These are phyloP conservation scores for Xylariaceae sp. DNA, from an alignment of 2,329 filamentous ascomycete species.

Conservation along the genomic window DNA sequence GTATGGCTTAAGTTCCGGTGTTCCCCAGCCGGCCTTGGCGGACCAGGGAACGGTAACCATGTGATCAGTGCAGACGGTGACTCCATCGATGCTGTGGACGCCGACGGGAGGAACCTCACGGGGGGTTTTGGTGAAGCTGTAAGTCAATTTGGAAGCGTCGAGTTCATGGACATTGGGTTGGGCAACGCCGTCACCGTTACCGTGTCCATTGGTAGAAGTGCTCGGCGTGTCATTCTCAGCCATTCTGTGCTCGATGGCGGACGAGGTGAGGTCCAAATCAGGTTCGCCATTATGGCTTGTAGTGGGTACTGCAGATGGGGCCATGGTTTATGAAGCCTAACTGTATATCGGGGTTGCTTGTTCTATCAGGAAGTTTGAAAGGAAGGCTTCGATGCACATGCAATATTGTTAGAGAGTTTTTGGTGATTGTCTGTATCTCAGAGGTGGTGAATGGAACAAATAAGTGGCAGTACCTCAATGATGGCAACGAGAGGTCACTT, in stretches of 20 bases:
- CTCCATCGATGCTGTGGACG: slow-evolving; percentile 30
- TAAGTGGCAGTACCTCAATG: too few relatives aligned
- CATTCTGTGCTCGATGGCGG: slow-evolving; percentile 48
- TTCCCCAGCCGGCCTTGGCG: slow-evolving; percentile 55
- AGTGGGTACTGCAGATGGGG: slow-evolving; percentile 40
- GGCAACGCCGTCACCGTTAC: slow-evolving; percentile 28
- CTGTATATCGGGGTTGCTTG: too few relatives aligned
- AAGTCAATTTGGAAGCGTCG: slow-evolving; percentile 58
- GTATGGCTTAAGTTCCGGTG: slow-evolving; percentile 62
- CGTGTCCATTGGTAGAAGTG: slow-evolving; percentile 16
- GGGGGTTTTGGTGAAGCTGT: slow-evolving; percentile 34
- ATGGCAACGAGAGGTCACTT: too few relatives aligned
- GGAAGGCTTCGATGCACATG: too few relatives aligned
- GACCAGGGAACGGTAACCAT: slow-evolving; percentile 71
- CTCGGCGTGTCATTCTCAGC: slow-evolving; percentile 28
- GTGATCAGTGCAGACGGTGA: slow-evolving; percentile 72
- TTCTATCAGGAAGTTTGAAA: too few relatives aligned
- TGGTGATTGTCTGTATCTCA: too few relatives aligned
- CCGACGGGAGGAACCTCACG: slow-evolving; percentile 25
- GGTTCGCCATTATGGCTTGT: slow-evolving; percentile 36
- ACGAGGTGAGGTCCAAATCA: slow-evolving; percentile 47
- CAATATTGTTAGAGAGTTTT: too few relatives aligned
- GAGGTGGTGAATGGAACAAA: too few relatives aligned
- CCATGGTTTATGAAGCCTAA: slow-evolving; percentile 32
- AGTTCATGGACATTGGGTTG: slow-evolving; percentile 52